Evolutionary conservation across 75 land plant genomes (phyloP).

Genomic region (Sequoia sempervirens): DNA sequence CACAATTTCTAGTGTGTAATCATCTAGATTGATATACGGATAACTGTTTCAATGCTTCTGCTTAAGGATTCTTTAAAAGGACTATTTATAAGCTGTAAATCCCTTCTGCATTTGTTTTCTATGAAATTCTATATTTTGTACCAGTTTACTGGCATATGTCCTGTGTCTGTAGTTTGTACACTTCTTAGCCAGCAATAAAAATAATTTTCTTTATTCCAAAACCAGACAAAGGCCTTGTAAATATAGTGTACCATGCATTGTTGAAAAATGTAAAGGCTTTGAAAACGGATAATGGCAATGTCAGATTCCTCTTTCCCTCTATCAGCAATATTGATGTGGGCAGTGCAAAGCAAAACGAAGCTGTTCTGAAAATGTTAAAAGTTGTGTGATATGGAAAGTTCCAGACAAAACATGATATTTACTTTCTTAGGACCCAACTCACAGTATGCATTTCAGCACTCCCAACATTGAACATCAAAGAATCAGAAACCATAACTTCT

Average conservation of each 20-base stretch:
- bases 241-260: not conserved
- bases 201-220: not conserved
- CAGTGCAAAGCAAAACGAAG: not conserved
- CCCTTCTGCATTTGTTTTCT: too few relatives aligned
- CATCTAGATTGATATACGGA: too few relatives aligned
- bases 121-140: not conserved
- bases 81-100: too few relatives aligned
- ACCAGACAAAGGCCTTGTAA: not conserved
- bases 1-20: too few relatives aligned
- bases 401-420: not conserved
- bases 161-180: not conserved
- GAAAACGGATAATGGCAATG: not conserved
- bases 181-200: not conserved
- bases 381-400: not conserved
- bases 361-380: not conserved
- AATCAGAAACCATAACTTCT: not conserved
- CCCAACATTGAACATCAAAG: not conserved
- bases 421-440: not conserved
- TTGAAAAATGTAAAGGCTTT: not conserved
- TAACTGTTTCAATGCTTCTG: too few relatives aligned
- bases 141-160: not conserved
- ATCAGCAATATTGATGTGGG: too few relatives aligned
- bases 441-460: not conserved
- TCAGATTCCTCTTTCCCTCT: not conserved
- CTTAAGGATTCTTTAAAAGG: too few relatives aligned